Base-by-base conservation (phyloP, 208 protist genomes). In the Leptomonas pyrrhocoris region DNA sequence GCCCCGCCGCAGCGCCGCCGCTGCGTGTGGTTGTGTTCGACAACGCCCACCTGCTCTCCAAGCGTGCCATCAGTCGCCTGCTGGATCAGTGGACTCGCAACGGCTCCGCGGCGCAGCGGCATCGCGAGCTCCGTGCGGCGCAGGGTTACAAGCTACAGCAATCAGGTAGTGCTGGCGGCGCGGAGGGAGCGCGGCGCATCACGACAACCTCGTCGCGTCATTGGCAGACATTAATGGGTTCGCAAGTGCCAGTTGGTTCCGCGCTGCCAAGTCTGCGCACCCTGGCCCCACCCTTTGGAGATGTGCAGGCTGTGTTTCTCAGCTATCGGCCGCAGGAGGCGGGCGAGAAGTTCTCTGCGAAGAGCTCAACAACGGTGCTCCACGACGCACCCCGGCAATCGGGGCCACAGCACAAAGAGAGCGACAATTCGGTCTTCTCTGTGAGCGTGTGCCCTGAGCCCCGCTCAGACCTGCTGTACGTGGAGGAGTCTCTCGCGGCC, bases 51-150 rank as follows among this genome's bases (percentile, higher is more conserved):
- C 27, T 92, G 23, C 78, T 92, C 11, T 89, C 84, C 11, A 62
- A 75, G 42, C 81, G 79, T 4, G 87, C 87, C 0, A 73, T 88
- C 30, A 54, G 81, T 12, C 83, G 87, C 18, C 30, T 92, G 45
- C 38, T 92, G 12, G 84, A 92, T n/a, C 87, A 92, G 59, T 92
- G 87, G 87, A 92, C 87, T 1, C 87, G 84, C 42, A 92, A 92
- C 60, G 84, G 79, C 1, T 71, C 76, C 8, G 77, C 73, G 2
- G n/a, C 15, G 38, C 15, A 34, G 23, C 67, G 46, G 0, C 50
- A 46, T 19, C 42, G 28, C 4, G 36, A 51, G 23, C 15, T 34
- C 1, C 5, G 27, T 51, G 2, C 36, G 19, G 1, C 4, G 13
- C 30, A 48, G 15, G 43, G n/a, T 36, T 31, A 28, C n/a, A 28